phyloP scores from a whole-genome alignment of 306 rosid species.

The Sindora glabra region DNA sequence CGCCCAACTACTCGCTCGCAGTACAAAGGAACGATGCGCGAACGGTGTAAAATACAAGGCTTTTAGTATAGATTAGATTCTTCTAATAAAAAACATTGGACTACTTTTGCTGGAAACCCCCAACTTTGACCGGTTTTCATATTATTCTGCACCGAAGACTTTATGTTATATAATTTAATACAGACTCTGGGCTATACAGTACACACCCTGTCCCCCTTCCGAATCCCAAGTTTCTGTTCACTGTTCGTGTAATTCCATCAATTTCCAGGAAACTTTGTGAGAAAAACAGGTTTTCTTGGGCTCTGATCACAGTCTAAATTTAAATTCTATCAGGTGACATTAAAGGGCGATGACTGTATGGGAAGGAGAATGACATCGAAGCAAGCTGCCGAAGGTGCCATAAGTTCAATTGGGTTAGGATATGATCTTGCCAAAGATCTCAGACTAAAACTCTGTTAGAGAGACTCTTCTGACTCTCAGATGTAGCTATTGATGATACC shows the following conservation, averaged over 20 bases:
- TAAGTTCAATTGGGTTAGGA: constrained; percentile 49
- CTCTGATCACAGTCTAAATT: neutral
- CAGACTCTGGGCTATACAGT: neutral
- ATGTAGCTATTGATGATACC: constrained; percentile 49
- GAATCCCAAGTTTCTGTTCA: neutral
- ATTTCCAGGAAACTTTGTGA: neutral
- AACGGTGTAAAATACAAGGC: no score
- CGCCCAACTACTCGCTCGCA: no score
- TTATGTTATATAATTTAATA: neutral
- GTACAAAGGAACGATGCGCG: no score
- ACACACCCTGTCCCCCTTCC: neutral
- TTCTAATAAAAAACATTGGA: no score
- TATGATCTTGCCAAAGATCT: constrained; percentile 63
- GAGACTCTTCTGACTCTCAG: constrained; percentile 23
- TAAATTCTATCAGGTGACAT: neutral
- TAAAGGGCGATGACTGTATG: neutral
- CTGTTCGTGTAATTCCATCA: neutral
- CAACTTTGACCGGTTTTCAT: constrained; percentile 11
- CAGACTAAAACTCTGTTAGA: constrained; percentile 53
- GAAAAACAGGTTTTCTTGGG: neutral
- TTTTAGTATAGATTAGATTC: no score
- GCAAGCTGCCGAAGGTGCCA: constrained; percentile 32
- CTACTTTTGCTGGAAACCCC: no score
- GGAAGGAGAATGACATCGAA: neutral
- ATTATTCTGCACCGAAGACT: neutral